These are phyloP conservation scores for Phytophthora idaei DNA, from an alignment of 352 stramenopile genomes.

Conservation along the genomic window DNA sequence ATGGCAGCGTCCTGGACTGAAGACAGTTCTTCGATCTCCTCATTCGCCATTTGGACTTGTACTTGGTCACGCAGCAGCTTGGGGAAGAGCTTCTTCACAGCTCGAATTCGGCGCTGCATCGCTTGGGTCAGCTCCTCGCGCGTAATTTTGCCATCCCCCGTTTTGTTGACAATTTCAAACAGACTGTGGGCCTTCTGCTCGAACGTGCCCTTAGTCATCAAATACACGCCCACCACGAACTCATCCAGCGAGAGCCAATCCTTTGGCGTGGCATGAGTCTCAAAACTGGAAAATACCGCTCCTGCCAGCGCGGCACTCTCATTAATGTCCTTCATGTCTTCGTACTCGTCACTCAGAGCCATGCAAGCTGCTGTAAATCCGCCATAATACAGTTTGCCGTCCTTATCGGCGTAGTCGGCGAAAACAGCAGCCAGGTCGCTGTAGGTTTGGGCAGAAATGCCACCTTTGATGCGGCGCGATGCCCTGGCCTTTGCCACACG, in stretches of 20 bases:
- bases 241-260: slow-evolving; percentile 81
- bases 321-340: slow-evolving; percentile 64
- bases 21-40: slow-evolving; percentile 43
- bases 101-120: slow-evolving; percentile 72
- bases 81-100: slow-evolving; percentile 78
- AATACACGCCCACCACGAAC: slow-evolving; percentile 81
- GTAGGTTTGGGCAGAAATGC: slow-evolving; percentile 62
- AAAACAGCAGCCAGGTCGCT: slow-evolving; percentile 59
- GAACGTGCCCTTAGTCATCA: slow-evolving; percentile 82
- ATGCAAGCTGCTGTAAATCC: slow-evolving; percentile 70
- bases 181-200: slow-evolving; percentile 81
- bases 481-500: slow-evolving; percentile 25
- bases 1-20: slow-evolving; percentile 57
- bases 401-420: slow-evolving; percentile 50
- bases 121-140: slow-evolving; percentile 74
- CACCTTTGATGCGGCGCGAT: slow-evolving; percentile 45
- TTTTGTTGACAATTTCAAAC: slow-evolving; percentile 76
- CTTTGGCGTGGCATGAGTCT: slow-evolving; percentile 55
- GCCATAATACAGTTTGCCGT: slow-evolving; percentile 63
- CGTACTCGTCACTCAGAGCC: slow-evolving; percentile 60
- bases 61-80: slow-evolving; percentile 78
- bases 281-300: slow-evolving; percentile 80
- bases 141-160: slow-evolving; percentile 73
- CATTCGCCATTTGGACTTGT: slow-evolving; percentile 60
- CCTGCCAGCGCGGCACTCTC: slow-evolving; percentile 68